A percentile compares a stretch with the other conserved stretches of the same genome.
These are phyloP conservation scores for Salix purpurea DNA, from an alignment of 345 rosid genomes.

Conservation along the genomic window DNA sequence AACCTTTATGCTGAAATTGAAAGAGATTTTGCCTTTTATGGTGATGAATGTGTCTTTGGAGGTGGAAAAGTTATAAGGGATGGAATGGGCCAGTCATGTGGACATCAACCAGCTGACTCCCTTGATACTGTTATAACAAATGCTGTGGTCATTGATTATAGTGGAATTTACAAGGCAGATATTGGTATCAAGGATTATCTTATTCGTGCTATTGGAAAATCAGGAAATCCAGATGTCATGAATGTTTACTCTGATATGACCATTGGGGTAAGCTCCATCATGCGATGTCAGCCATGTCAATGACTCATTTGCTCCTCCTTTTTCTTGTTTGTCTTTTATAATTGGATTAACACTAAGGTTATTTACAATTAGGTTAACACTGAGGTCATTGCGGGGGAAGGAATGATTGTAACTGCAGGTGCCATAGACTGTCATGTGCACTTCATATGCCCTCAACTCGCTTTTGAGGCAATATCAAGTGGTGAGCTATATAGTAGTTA, in stretches of 20 bases:
- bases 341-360: conserved; percentile 24
- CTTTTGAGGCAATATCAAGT: conserved; percentile 88
- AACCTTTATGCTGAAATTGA: conserved; percentile 85
- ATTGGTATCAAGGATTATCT: conserved; percentile 71
- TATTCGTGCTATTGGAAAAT: conserved; percentile 70
- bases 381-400: conserved; percentile 95
- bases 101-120: conserved; percentile 39
- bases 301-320: conserved; percentile 10
- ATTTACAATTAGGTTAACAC: conserved; percentile 42
- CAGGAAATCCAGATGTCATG: conserved; percentile 91
- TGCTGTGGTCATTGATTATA: conserved; percentile 76
- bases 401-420: conserved; percentile 86
- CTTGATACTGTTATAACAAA: conserved; percentile 84
- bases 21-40: conserved; percentile 66
- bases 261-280: conserved; percentile 62
- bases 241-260: conserved; percentile 53
- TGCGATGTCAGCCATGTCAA: neutral
- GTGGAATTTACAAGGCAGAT: conserved; percentile 86
- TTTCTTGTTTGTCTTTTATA: conserved; percentile 10
- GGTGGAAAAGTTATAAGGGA: conserved; percentile 98
- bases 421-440: conserved; percentile 97
- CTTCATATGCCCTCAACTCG: conserved; percentile 94
- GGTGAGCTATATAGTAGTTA: conserved; percentile 47
- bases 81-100: conserved; percentile 90
- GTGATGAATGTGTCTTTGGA: conserved; percentile 96